Conservation (phyloP, 2,329 filamentous ascomycete genomes). For the Aspergillus proliferans region DNA sequence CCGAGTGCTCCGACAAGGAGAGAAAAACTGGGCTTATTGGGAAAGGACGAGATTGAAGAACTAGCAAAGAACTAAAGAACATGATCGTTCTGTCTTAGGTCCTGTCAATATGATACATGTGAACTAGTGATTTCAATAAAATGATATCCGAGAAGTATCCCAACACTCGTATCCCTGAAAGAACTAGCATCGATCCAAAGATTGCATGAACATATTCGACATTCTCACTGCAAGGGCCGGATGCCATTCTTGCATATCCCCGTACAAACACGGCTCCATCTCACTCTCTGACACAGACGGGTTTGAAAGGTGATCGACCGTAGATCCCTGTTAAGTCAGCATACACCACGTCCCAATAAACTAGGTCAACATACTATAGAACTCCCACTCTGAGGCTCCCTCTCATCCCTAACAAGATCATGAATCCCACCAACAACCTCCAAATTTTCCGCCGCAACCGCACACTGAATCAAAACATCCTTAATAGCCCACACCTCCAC, state of each 20-base stretch:
- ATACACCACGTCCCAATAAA: background rate
- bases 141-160: background rate
- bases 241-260: background rate
- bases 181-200: background rate
- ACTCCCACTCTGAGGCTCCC: background rate
- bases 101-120: background rate
- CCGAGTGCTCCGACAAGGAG: slow-evolving; percentile 59
- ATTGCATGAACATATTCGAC: background rate
- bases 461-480: slow-evolving; percentile 14
- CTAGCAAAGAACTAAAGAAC: slow-evolving; percentile 1
- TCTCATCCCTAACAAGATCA: slow-evolving; percentile 15
- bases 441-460: slow-evolving; percentile 19
- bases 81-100: background rate
- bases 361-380: background rate
- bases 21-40: slow-evolving; percentile 59
- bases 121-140: background rate
- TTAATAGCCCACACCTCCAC: slow-evolving; percentile 17
- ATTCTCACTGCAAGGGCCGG: background rate
- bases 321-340: background rate
- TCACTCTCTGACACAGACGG: background rate
- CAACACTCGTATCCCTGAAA: background rate
- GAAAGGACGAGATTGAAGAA: slow-evolving; percentile 45
- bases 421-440: slow-evolving; percentile 27
- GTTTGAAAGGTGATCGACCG: background rate
- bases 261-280: background rate